phyloP scores from a whole-genome alignment of 805 yeast genomes.

The Metschnikowia sp. region DNA sequence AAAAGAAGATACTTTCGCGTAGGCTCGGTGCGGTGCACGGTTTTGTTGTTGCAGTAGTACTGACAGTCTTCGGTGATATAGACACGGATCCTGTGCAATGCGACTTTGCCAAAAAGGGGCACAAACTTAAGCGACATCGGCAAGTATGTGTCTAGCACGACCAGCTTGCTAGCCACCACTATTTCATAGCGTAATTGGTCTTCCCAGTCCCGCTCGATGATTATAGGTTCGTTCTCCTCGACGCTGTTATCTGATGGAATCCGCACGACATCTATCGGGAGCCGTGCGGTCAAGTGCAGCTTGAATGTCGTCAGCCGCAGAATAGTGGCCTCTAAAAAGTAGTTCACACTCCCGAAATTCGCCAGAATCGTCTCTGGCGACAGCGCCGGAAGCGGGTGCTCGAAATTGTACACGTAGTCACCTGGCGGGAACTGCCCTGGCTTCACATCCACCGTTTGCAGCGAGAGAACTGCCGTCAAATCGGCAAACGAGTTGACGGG shows the following conservation, averaged over 20 bases:
- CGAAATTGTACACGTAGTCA: slow-evolving; percentile 89
- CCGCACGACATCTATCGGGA: slow-evolving; percentile 67
- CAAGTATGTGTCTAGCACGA: slow-evolving; percentile 75
- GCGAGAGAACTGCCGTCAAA: slow-evolving; percentile 21
- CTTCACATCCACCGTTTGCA: slow-evolving; percentile 17
- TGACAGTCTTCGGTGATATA: slow-evolving; percentile 87
- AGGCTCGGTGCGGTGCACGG: slow-evolving; percentile 92
- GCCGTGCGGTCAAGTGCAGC: slow-evolving; percentile 60
- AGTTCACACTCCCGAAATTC: slow-evolving; percentile 77
- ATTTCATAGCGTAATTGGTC: slow-evolving; percentile 87
- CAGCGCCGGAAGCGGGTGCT: slow-evolving; percentile 77
- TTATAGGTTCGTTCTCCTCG: slow-evolving; percentile 92
- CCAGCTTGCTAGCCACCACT: slow-evolving; percentile 83
- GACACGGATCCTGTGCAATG: slow-evolving; percentile 80
- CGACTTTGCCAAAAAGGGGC: slow-evolving; percentile 79
- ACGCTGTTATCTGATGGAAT: slow-evolving; percentile 73
- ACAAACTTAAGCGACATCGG: slow-evolving; percentile 82
- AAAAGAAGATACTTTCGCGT: slow-evolving; percentile 71
- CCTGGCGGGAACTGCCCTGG: slow-evolving; percentile 65
- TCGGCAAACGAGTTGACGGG: slow-evolving; percentile 24
- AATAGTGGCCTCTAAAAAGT: slow-evolving; percentile 63
- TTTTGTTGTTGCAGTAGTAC: slow-evolving; percentile 80
- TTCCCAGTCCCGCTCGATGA: slow-evolving; percentile 90
- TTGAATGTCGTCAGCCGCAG: slow-evolving; percentile 86
- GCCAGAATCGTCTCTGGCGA: slow-evolving; percentile 78